A percentile compares a stretch with the other conserved stretches of the same genome.
phyloP scores from a whole-genome alignment of 352 stramenopile species.

The Hyaloperonospora arabidopsidis region DNA sequence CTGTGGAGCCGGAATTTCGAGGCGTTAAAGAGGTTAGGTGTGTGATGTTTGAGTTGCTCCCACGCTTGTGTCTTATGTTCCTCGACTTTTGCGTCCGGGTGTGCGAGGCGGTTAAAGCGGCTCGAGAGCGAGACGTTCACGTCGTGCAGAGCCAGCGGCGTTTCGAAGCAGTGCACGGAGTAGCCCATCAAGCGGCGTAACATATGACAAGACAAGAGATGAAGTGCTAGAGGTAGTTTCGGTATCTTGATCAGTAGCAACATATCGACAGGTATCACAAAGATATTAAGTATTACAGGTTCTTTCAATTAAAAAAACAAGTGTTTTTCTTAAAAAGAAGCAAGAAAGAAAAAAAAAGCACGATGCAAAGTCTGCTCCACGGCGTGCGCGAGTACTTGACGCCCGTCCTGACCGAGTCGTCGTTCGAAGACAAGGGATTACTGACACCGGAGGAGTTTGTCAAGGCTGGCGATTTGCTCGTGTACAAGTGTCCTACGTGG shows the following conservation, averaged over 20 bases:
- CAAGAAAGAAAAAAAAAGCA: neutral
- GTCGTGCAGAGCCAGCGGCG: conserved; percentile 23
- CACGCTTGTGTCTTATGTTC: conserved; percentile 34
- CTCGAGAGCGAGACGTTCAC: conserved; percentile 41
- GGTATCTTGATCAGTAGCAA: too few species aligned
- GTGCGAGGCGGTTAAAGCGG: conserved; percentile 32
- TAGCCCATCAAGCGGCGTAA: conserved; percentile 37
- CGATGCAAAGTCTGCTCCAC: conserved; percentile 75
- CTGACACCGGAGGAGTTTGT: conserved; percentile 97
- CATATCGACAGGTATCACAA: too few species aligned
- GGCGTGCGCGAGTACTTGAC: conserved; percentile 83
- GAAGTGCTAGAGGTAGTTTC: too few species aligned
- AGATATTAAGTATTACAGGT: too few species aligned
- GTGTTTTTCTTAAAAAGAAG: conserved; percentile 1
- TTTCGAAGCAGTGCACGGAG: conserved; percentile 26
- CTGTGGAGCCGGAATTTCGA: conserved; percentile 51
- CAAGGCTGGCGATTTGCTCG: conserved; percentile 89
- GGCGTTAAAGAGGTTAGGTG: conserved; percentile 63
- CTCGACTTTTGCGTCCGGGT: conserved; percentile 40
- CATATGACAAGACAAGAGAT: too few species aligned
- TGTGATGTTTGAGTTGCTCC: conserved; percentile 21
- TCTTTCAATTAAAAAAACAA: conserved; percentile 7
- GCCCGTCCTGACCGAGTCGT: conserved; percentile 87
- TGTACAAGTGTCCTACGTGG: conserved; percentile 96
- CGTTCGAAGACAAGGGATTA: conserved; percentile 90